phyloP scores from a whole-genome alignment of 345 rosid species.

The Angophora floribunda region DNA sequence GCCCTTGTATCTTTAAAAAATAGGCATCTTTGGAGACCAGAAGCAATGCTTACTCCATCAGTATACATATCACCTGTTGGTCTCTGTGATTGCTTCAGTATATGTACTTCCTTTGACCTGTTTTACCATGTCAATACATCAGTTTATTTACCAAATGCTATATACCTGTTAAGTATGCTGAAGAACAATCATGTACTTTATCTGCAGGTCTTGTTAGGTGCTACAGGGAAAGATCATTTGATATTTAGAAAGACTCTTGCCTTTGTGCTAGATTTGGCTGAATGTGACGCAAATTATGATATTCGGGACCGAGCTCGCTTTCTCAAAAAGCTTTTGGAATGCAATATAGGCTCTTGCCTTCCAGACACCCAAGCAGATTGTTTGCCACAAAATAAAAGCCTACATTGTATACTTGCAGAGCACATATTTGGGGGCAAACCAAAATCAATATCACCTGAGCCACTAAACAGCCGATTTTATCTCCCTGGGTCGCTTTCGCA shows the following conservation, averaged over 20 bases:
- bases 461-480: constrained; percentile 51
- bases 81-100: neutral
- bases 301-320: constrained; percentile 90
- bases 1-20: neutral
- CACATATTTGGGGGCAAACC: constrained; percentile 44
- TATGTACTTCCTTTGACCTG: neutral
- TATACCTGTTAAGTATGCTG: neutral
- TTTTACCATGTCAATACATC: neutral
- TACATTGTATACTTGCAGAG: constrained; percentile 35
- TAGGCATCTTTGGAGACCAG: neutral
- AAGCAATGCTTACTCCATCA: neutral
- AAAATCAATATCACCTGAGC: constrained; percentile 25
- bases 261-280: constrained; percentile 86
- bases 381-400: constrained; percentile 23
- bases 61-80: neutral
- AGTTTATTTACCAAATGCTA: neutral
- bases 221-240: constrained; percentile 40
- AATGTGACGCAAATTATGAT: constrained; percentile 75
- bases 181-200: neutral
- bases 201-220: constrained; percentile 46
- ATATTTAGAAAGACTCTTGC: constrained; percentile 36
- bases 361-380: constrained; percentile 21
- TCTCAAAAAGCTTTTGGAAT: constrained; percentile 43
- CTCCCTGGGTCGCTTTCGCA: constrained; percentile 98
- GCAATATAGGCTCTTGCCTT: constrained; percentile 24